These are phyloP conservation scores for Botrytis porri DNA, from an alignment of 2,329 filamentous ascomycete genomes.

Conservation along the genomic window DNA sequence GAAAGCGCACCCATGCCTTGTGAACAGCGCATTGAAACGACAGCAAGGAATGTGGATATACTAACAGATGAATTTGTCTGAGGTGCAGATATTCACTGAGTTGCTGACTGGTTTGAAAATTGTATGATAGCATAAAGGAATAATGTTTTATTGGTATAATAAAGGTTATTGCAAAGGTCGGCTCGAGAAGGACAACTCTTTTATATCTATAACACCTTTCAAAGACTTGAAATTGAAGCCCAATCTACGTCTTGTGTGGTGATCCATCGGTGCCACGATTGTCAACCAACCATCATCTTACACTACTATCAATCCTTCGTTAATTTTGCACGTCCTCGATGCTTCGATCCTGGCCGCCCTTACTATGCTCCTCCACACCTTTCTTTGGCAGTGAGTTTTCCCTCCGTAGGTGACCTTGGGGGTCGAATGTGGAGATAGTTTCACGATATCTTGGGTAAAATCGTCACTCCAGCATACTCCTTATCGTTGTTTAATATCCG, in stretches of 20 bases:
- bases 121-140: neutral
- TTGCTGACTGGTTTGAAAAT: neutral
- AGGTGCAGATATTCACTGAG: neutral
- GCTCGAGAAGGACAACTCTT: constrained; percentile 7
- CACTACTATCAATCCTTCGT: constrained; percentile 27
- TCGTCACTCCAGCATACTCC: constrained; percentile 24
- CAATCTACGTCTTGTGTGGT: constrained; percentile 11
- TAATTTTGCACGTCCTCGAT: constrained; percentile 34
- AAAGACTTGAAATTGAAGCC: constrained; percentile 5
- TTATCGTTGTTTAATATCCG: constrained; percentile 29
- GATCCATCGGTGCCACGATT: neutral
- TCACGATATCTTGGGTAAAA: constrained; percentile 30
- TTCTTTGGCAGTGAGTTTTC: constrained; percentile 28
- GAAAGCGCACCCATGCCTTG: neutral
- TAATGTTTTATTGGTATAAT: neutral
- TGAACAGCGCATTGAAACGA: neutral
- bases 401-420: constrained; percentile 26
- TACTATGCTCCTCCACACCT: constrained; percentile 35
- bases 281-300: constrained; percentile 32
- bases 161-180: constrained; percentile 5
- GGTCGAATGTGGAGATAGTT: constrained; percentile 30
- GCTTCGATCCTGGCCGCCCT: constrained; percentile 32
- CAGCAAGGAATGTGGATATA: neutral
- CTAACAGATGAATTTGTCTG: neutral
- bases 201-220: constrained; percentile 15